Base-by-base conservation (phyloP, 192 early-diverging fungal species). In the Backusella mclennaniae region DNA sequence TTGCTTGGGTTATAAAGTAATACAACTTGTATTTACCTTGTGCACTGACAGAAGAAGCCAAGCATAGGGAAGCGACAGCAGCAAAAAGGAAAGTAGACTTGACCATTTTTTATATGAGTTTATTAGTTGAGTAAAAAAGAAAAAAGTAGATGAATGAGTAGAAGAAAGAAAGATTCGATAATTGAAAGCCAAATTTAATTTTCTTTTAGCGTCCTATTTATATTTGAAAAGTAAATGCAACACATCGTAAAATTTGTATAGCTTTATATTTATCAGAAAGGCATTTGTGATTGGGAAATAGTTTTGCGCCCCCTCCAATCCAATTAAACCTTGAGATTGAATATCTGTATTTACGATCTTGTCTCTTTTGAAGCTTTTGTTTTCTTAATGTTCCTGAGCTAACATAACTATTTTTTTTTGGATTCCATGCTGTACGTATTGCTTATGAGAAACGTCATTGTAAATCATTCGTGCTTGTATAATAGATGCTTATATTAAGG, bases 31-130 rank as follows among this genome's bases (percentile, higher is more conserved):
- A 14, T 12, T 23, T 63, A 41, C 38, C 68, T 11, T 69, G 36
- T 23, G 35, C 35, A 41, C n/a, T 12, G 35, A 38, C 68, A n/a
- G 21, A n/a, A 38, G 35, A 69, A 38, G 35, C 35, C 23, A 63
- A 63, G 23, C 0, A 63, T 11, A 69, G 7, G 38, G 68, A 41
- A 69, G 68, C 68, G 14, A 21, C 21, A 41, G 68, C 12, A 41
- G 38, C 68, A 1, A 69, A 21, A 36, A 69, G 35, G 38, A 69
- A 23, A 69, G n/a, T 69, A 69, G 68, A 69, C 23, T 69, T 69
- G 21, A 69, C 68, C 68, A 69, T 69, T 38, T 38, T 69, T 23
- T 53, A 21, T 44, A 7, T 19, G 0, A 6, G 4, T 6, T 63
- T 23, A 21, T 63, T 63, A 63, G 23, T 63, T 14, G 56, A 14